These are phyloP conservation scores for Calonectria hongkongensis DNA, from an alignment of 2,329 filamentous ascomycete genomes.

Conservation along the genomic window DNA sequence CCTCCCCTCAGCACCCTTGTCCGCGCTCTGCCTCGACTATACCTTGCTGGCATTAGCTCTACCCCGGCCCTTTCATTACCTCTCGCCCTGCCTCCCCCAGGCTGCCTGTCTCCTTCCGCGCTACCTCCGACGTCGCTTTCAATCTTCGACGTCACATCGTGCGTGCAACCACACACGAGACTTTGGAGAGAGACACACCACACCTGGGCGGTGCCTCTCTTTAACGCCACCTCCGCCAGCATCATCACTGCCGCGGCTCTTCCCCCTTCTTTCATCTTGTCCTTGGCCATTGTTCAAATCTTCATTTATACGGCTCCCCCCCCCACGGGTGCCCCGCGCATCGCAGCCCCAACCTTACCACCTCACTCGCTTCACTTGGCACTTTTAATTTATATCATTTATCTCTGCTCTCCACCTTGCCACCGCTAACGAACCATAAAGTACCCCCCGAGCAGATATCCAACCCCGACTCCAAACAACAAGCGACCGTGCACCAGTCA, in stretches of 20 bases:
- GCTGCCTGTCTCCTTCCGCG: constrained; percentile 42
- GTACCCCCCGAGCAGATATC: constrained; percentile 38
- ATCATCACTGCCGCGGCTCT: constrained; percentile 45
- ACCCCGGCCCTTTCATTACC: constrained; percentile 36
- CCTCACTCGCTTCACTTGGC: constrained; percentile 2
- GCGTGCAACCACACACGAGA: constrained; percentile 42
- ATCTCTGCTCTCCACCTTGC: constrained; percentile 2
- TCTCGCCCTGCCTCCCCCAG: constrained; percentile 31
- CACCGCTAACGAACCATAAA: constrained; percentile 32
- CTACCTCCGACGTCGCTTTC: constrained; percentile 43
- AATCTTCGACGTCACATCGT: constrained; percentile 43
- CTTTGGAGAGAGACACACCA: constrained; percentile 36
- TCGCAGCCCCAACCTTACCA: not conserved
- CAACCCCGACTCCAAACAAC: constrained; percentile 49
- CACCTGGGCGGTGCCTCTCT: constrained; percentile 32
- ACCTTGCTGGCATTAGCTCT: constrained; percentile 35
- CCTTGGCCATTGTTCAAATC: not conserved
- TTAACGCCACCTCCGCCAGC: constrained; percentile 54
- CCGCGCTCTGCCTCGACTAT: constrained; percentile 40
- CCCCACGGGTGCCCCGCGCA: not conserved
- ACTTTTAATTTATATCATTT: not conserved
- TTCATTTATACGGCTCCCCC: not conserved
- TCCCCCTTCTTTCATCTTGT: not conserved
- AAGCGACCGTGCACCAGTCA: constrained; percentile 49
- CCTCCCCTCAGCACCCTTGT: constrained; percentile 36